Percentiles rank a stretch among this genome's conserved stretches.
Evolutionary conservation across 2,329 filamentous ascomycete genomes (phyloP).

Genomic region (Claviceps pazoutovae): DNA sequence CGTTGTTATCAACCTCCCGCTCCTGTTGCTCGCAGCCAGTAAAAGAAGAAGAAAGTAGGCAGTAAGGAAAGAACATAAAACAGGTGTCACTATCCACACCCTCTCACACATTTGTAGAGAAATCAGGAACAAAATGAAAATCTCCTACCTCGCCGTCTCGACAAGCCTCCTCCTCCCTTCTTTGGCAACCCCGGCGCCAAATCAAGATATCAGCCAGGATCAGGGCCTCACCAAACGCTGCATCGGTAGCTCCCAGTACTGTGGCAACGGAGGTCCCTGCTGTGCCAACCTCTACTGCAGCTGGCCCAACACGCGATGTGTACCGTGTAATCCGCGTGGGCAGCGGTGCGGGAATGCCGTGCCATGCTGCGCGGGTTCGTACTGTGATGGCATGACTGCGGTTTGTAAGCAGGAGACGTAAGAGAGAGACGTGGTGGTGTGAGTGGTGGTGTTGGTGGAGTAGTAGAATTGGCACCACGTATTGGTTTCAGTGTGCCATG

Average conservation of each 20-base stretch:
- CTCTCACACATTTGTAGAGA: too few species aligned
- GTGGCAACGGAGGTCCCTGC: background rate
- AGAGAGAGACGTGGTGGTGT: background rate
- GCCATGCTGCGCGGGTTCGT: background rate
- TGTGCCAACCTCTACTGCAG: constrained; percentile 2
- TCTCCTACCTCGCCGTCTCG: background rate
- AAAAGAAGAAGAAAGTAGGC: background rate
- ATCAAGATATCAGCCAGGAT: background rate
- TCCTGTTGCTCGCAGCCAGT: too few species aligned
- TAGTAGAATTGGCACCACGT: background rate
- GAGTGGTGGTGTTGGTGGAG: background rate
- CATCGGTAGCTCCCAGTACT: background rate
- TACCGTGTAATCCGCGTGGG: background rate
- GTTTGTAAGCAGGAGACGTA: background rate
- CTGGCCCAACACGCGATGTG: background rate
- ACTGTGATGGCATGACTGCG: background rate
- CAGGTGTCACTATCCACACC: background rate
- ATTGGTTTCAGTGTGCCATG: too few species aligned
- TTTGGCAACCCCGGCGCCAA: background rate
- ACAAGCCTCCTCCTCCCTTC: background rate
- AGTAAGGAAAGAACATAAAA: background rate
- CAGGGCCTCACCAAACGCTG: background rate
- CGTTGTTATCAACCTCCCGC: too few species aligned
- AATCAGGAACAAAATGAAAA: background rate
- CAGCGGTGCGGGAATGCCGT: constrained; percentile 1